Evolutionary conservation across 768 basidiomycete genomes (phyloP), one percentile per base, ranked within the genome.

Genomic region (Boletus tomentosulus): DNA sequence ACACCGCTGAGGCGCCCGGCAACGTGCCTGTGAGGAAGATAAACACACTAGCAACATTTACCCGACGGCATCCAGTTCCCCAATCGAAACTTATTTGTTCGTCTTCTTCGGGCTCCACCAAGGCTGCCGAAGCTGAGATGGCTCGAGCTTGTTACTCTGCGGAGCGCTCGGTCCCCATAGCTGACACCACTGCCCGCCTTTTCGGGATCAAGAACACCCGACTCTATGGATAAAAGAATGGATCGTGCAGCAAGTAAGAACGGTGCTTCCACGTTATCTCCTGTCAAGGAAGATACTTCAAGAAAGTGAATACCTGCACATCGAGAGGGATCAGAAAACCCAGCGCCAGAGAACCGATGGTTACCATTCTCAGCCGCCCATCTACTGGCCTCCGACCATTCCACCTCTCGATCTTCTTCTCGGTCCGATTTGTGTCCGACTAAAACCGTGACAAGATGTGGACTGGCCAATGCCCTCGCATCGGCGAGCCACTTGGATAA

Each of bases 291-390:
- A 0, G 97, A 98, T 0, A 88, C 83, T 70, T 99, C 97, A 38
- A 98, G 80, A 67, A 96, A 98, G 62, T 97, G 88, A 7, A 97
- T 82, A 60, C 90, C 95, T 98, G 62, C n/a, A 34, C 3, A 38
- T 43, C 42, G 16, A 25, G 41, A 34, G 62, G 31, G 59, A 50
- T 30, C 50, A 48, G 31, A 25, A 41, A 34, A 50, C 43, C 8
- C 19, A 42, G 42, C 19, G 25, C 34, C 28, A 35, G 42, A 57
- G 60, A 49, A 41, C 44, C 3, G 13, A 39, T 37, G 64, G 77
- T 56, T 60, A 93, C 94, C 89, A 68, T 98, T 94, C 69, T 95
- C 92, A 46, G 93, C 89, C 19, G 97, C 96, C 94, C 94, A 99
- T 65, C 82, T 77, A 63, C 90, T 92, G 10, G 92, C 97, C 72